Conservation (phyloP, 495 filamentous ascomycete genomes). For the Podospora pseudoanserina region DNA sequence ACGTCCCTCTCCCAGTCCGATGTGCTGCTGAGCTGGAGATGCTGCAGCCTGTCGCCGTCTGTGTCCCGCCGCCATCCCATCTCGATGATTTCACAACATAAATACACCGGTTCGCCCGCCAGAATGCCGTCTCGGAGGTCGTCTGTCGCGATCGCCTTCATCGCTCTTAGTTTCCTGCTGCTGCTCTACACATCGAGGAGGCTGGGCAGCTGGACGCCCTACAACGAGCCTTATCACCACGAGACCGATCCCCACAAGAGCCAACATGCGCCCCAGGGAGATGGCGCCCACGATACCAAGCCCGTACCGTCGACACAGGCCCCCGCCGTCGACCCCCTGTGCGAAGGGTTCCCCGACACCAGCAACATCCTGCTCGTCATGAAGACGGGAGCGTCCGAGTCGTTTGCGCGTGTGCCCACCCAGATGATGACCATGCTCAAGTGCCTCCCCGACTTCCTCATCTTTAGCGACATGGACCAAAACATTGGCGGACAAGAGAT, state of each 20-base stretch:
- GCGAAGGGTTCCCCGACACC: conserved; percentile 37
- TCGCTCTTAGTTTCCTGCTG: conserved; percentile 24
- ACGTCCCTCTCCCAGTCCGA: not conserved
- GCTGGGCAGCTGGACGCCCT: conserved; percentile 27
- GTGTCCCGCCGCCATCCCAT: not conserved
- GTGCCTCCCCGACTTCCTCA: conserved; percentile 51
- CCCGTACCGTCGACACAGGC: conserved; percentile 9
- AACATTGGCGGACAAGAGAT: conserved; percentile 46
- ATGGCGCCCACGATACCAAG: not conserved
- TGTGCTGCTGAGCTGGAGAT: not conserved
- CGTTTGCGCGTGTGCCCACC: conserved; percentile 50
- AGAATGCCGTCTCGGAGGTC: conserved; percentile 25
- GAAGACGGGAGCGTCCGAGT: conserved; percentile 57
- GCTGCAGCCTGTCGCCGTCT: not conserved
- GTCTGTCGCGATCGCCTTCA: conserved; percentile 18
- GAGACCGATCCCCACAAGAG: conserved; percentile 21
- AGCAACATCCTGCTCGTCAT: conserved; percentile 47
- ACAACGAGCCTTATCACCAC: conserved; percentile 18
- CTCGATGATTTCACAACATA: conserved; percentile 14
- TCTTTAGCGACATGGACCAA: conserved; percentile 58
- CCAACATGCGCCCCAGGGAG: conserved; percentile 18
- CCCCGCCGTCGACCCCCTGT: conserved; percentile 21
- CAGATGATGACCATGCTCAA: conserved; percentile 52
- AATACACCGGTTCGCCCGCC: conserved; percentile 7
- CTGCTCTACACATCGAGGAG: conserved; percentile 30